phyloP scores from a whole-genome alignment of 495 filamentous ascomycete species.

The Neurospora terricola region DNA sequence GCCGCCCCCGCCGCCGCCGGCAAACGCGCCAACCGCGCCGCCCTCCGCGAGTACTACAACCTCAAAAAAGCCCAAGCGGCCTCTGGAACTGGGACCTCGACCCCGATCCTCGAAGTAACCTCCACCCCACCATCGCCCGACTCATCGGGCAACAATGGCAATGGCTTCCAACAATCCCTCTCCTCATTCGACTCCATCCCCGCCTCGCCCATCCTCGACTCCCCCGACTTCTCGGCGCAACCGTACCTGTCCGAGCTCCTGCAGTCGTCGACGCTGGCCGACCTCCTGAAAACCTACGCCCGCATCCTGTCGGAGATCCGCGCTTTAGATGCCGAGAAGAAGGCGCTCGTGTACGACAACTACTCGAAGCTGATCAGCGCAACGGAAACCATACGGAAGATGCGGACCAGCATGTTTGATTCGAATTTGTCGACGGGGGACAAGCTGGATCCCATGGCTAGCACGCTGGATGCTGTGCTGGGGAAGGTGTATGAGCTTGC shows the following conservation, averaged over 20 bases:
- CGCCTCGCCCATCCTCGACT: slow-evolving; percentile 43
- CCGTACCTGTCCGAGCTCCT: slow-evolving; percentile 57
- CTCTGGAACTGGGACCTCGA: slow-evolving; percentile 3
- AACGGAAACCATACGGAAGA: slow-evolving; percentile 82
- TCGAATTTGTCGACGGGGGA: slow-evolving; percentile 20
- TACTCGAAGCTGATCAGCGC: slow-evolving; percentile 92
- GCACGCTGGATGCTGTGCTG: slow-evolving; percentile 67
- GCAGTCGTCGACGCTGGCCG: slow-evolving; percentile 51
- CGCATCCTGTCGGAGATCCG: slow-evolving; percentile 66
- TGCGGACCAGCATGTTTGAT: slow-evolving; percentile 55
- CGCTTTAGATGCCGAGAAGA: slow-evolving; percentile 86
- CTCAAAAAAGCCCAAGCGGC: slow-evolving; percentile 43
- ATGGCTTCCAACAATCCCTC: slow-evolving; percentile 14
- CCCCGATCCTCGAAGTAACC: slow-evolving; percentile 34
- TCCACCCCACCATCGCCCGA: slow-evolving; percentile 11
- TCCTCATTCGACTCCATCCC: slow-evolving; percentile 25
- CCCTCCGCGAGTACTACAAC: slow-evolving; percentile 90
- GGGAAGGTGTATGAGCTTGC: slow-evolving; percentile 74
- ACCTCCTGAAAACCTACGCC: slow-evolving; percentile 54
- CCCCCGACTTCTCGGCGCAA: slow-evolving; percentile 42
- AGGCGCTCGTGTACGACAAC: slow-evolving; percentile 96
- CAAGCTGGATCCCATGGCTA: slow-evolving; percentile 56
- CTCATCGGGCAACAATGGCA: slow-evolving; percentile 18
- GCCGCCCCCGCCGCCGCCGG: slow-evolving; percentile 31
- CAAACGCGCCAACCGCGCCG: slow-evolving; percentile 51